Evolutionary conservation across 1,284 basidiomycete genomes (phyloP).

Genomic region (Gymnopus androsaceus): DNA sequence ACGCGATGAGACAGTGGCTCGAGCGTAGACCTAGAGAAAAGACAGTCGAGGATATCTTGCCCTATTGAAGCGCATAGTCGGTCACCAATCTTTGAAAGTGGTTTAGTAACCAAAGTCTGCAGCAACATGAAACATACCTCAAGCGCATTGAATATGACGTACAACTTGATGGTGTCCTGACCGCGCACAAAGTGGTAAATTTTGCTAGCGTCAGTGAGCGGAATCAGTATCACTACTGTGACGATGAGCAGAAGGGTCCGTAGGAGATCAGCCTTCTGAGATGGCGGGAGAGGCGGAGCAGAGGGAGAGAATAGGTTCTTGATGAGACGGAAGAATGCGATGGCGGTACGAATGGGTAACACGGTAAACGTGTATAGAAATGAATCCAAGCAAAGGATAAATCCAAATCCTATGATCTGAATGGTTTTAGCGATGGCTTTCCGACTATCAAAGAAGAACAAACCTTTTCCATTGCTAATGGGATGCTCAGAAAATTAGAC

Average conservation of each 20-base stretch:
- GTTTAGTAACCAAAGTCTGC: constrained; percentile 3
- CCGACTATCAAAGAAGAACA: constrained; percentile 17
- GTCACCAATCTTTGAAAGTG: constrained; percentile 82
- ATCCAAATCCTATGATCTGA: constrained; percentile 91
- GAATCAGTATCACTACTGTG: constrained; percentile 76
- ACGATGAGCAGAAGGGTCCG: constrained; percentile 77
- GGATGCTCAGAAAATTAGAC: constrained; percentile 93
- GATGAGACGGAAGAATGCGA: constrained; percentile 67
- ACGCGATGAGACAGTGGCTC: constrained; percentile 69
- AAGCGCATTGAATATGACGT: constrained; percentile 98
- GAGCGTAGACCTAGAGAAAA: constrained; percentile 92
- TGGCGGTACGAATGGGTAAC: constrained; percentile 83
- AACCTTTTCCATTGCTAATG: constrained; percentile 92
- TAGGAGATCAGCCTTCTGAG: constrained; percentile 91
- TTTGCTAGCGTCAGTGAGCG: constrained; percentile 93
- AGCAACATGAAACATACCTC: constrained; percentile 61
- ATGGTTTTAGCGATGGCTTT: constrained; percentile 4
- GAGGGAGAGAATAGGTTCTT: constrained; percentile 53
- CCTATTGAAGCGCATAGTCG: constrained; percentile 95
- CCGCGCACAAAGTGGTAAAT: constrained; percentile 99
- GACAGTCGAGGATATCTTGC: constrained; percentile 94
- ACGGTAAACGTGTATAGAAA: constrained; percentile 99
- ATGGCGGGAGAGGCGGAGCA: constrained; percentile 67
- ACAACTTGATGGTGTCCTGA: constrained; percentile 97
- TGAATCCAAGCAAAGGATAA: constrained; percentile 92